Evolutionary conservation across 768 basidiomycete genomes (phyloP).

Genomic region (Amanita muscaria): DNA sequence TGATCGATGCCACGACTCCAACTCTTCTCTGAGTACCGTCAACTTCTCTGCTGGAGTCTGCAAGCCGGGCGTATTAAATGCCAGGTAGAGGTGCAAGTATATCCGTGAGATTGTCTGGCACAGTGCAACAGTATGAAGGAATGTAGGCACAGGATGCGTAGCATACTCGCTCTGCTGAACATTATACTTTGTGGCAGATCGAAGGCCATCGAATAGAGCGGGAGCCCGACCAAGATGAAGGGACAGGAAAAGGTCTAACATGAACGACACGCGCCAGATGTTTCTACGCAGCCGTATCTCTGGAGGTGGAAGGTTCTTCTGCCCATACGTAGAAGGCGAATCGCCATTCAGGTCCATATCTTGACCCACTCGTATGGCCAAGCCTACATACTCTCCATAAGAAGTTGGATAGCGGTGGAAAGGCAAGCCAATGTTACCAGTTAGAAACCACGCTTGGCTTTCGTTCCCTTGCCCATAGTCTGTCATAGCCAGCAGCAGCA

Average conservation of each 20-base stretch:
- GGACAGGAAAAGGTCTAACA: constrained; percentile 20
- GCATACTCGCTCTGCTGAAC: constrained; percentile 3
- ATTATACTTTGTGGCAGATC: constrained; percentile 1
- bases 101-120: constrained; percentile 20
- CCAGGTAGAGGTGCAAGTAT: constrained; percentile 19
- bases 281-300: constrained; percentile 14
- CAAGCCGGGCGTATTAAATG: constrained; percentile 10
- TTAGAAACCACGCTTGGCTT: constrained; percentile 19
- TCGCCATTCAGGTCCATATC: constrained; percentile 15
- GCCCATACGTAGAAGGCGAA: not conserved
- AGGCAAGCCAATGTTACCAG: constrained; percentile 12
- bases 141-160: constrained; percentile 12
- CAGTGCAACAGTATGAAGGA: constrained; percentile 14
- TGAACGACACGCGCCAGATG: constrained; percentile 18
- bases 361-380: constrained; percentile 17
- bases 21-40: constrained; percentile 13
- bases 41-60: constrained; percentile 11
- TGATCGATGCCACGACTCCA: constrained; percentile 19
- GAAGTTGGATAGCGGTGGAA: not conserved
- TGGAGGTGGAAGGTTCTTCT: constrained; percentile 4
- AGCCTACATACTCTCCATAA: constrained; percentile 3
- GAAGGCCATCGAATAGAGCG: constrained; percentile 16
- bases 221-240: constrained; percentile 21
- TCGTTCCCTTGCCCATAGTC: constrained; percentile 22
- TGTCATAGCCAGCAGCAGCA: constrained; percentile 18